A percentile compares a stretch with the other conserved stretches of the same genome.
These are phyloP conservation scores for Colletotrichum sp. DNA, from an alignment of 2,329 filamentous ascomycete genomes.

Conservation along the genomic window DNA sequence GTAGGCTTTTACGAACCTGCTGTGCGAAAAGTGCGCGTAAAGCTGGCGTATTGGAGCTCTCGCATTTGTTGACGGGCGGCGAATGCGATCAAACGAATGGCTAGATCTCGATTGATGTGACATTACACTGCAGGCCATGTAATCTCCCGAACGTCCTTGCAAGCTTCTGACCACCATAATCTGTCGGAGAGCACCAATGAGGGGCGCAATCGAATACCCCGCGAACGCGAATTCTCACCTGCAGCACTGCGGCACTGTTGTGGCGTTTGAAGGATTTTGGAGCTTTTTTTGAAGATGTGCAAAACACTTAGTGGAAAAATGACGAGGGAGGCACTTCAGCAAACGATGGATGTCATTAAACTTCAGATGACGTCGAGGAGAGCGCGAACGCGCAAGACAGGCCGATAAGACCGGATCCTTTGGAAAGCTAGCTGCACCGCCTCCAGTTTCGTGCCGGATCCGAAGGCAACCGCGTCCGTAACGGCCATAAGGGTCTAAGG, in stretches of 20 bases:
- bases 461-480: not conserved
- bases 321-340: not conserved
- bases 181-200: not conserved
- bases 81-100: not conserved
- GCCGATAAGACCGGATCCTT: not conserved
- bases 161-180: not conserved
- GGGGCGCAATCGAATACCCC: not conserved
- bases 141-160: not conserved
- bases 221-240: not conserved
- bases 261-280: not conserved
- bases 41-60: not conserved
- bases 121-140: not conserved
- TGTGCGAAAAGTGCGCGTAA: not conserved
- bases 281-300: not conserved
- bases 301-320: not conserved
- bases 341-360: not conserved
- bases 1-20: not conserved
- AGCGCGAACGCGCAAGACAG: not conserved
- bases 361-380: not conserved
- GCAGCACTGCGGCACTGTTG: not conserved
- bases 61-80: not conserved
- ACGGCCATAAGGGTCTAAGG: not conserved
- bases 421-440: not conserved
- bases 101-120: not conserved
- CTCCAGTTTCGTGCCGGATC: not conserved